Percentiles rank a stretch among this genome's conserved stretches.
These are phyloP conservation scores for Alternaria triticina DNA, from an alignment of 2,329 filamentous ascomycete species.

Conservation along the genomic window DNA sequence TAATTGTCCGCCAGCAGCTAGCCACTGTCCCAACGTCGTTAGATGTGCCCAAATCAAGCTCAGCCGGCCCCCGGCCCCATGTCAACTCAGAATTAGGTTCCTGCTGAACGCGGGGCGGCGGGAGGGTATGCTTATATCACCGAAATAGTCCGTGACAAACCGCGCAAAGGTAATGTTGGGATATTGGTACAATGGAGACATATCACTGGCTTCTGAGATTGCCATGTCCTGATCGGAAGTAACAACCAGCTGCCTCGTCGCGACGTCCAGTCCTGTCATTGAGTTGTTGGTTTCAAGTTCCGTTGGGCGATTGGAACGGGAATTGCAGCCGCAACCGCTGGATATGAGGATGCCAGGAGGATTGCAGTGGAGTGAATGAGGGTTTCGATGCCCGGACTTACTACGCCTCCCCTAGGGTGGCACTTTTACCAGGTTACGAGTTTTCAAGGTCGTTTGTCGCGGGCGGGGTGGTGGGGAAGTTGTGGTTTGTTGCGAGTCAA, in stretches of 20 bases:
- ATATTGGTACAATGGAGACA: background rate
- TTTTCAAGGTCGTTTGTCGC: background rate
- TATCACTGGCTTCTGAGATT: background rate
- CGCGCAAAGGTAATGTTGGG: background rate
- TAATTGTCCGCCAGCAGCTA: conserved; percentile 10
- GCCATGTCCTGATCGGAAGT: background rate
- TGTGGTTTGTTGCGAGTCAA: background rate
- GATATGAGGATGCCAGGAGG: background rate
- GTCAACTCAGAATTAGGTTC: conserved; percentile 10
- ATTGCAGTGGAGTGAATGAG: background rate
- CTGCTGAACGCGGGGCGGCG: conserved; percentile 9
- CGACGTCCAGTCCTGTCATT: background rate
- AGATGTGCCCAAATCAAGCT: background rate
- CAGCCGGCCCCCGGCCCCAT: conserved; percentile 5
- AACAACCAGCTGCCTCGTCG: background rate
- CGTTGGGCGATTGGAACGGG: background rate
- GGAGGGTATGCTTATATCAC: conserved; percentile 8
- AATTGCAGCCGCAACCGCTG: conserved; percentile 1
- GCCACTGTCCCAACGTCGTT: background rate
- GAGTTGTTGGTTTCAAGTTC: conserved; percentile 2
- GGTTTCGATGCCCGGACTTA: background rate
- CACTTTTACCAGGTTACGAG: background rate
- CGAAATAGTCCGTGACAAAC: background rate
- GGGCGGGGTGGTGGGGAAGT: background rate
- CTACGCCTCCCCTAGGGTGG: background rate